Percentiles rank a stretch among this genome's conserved stretches.
phyloP scores from a whole-genome alignment of 441 rosid species.

The Pelargonium myrrhifolium region DNA sequence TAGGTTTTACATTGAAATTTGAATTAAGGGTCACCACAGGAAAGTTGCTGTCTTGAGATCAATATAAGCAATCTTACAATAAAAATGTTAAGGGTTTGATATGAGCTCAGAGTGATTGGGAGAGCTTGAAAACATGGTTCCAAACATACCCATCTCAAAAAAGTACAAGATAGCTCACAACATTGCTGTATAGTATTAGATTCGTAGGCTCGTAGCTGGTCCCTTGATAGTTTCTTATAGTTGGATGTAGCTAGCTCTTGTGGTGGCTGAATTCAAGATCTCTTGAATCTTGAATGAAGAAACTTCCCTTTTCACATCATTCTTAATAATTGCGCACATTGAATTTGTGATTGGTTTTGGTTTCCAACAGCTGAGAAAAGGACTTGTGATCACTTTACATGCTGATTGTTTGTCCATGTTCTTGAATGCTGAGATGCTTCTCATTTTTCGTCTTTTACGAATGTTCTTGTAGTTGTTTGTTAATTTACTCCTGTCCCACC shows the following conservation, averaged over 20 bases:
- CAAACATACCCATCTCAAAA: neutral
- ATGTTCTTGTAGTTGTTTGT: neutral
- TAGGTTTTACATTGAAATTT: neutral
- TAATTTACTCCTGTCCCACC: neutral
- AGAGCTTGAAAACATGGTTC: neutral
- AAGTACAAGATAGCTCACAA: neutral
- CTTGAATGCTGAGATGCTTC: slow-evolving; percentile 15
- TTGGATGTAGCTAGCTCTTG: neutral
- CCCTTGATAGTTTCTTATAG: neutral
- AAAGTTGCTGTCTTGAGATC: neutral
- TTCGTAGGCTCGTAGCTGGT: neutral
- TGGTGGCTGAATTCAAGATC: neutral
- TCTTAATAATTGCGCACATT: neutral
- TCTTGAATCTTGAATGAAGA: neutral
- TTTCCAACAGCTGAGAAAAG: neutral
- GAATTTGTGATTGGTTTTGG: neutral
- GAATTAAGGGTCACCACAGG: neutral
- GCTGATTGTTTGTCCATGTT: neutral
- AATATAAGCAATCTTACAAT: no score
- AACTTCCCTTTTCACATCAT: slow-evolving; percentile 17
- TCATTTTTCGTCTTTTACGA: slow-evolving; percentile 10
- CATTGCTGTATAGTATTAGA: neutral
- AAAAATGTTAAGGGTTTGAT: neutral
- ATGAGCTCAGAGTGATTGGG: neutral
- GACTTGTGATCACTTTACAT: no score